Conservation (phyloP, 2,329 filamentous ascomycete genomes). For the Cladobotryum protrusum region DNA sequence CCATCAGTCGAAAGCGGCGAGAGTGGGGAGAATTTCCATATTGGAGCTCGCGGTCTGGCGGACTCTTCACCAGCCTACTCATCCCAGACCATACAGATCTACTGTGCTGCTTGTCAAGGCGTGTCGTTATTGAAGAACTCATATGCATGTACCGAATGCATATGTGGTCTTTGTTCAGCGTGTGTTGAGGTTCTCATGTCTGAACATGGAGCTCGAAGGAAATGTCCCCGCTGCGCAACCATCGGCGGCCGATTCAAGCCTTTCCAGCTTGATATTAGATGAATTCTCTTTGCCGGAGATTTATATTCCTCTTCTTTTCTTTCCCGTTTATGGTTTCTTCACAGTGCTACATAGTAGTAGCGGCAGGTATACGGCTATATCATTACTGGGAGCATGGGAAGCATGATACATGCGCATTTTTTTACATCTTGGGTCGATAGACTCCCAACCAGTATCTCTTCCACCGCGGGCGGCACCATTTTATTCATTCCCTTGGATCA, state of each 20-base stretch:
- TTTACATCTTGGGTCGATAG: constrained; percentile 2
- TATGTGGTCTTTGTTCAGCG: constrained; percentile 82
- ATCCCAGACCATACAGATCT: constrained; percentile 76
- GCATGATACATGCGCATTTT: constrained; percentile 7
- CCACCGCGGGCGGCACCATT: neutral
- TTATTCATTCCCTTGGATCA: constrained; percentile 1
- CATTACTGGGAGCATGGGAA: too few relatives aligned
- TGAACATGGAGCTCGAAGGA: constrained; percentile 67
- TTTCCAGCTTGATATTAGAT: constrained; percentile 68
- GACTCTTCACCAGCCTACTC: constrained; percentile 69
- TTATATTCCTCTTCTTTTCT: neutral
- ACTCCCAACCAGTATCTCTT: neutral
- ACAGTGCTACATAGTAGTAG: neutral
- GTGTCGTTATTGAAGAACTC: constrained; percentile 73
- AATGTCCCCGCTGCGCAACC: constrained; percentile 73
- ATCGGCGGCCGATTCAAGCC: constrained; percentile 78
- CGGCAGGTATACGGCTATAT: constrained; percentile 1
- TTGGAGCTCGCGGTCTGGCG: constrained; percentile 57
- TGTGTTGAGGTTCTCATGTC: constrained; percentile 78
- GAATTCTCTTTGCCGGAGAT: neutral
- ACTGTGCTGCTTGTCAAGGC: constrained; percentile 81
- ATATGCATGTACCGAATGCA: constrained; percentile 93
- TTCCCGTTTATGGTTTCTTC: neutral
- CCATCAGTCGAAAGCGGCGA: constrained; percentile 79
- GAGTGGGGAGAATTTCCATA: constrained; percentile 67